Percentiles rank a stretch among this genome's conserved stretches.
Conservation (phyloP, 2,329 filamentous ascomycete species). For the Penicillium brevicompactum region DNA sequence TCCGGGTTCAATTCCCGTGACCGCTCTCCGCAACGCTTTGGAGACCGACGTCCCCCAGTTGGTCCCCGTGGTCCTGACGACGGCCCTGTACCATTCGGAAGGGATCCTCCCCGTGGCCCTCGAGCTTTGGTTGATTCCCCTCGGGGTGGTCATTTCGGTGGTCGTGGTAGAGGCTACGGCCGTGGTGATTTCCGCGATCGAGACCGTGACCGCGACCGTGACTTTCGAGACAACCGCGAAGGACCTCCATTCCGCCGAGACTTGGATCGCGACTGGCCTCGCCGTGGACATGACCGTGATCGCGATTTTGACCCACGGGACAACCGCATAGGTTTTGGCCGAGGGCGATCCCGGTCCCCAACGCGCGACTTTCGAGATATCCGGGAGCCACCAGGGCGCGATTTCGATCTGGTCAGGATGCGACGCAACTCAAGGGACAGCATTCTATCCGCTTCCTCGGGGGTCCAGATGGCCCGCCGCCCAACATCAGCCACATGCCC, state of each 20-base stretch:
- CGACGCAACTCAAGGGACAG: constrained; percentile 49
- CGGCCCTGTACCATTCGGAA: constrained; percentile 57
- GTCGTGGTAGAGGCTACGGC: constrained; percentile 49
- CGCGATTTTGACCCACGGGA: constrained; percentile 50
- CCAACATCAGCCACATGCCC: constrained; percentile 36
- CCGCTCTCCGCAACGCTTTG: constrained; percentile 70
- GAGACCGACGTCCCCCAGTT: constrained; percentile 66
- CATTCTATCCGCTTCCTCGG: constrained; percentile 39
- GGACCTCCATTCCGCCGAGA: constrained; percentile 45
- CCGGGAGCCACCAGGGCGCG: constrained; percentile 38
- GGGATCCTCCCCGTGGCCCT: constrained; percentile 79
- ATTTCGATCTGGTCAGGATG: constrained; percentile 43
- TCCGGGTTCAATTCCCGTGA: constrained; percentile 67
- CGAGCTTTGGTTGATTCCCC: constrained; percentile 74
- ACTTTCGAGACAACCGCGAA: constrained; percentile 45
- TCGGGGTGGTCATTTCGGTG: constrained; percentile 51
- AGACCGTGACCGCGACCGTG: constrained; percentile 55
- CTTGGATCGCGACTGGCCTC: constrained; percentile 48
- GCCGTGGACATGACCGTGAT: constrained; percentile 50
- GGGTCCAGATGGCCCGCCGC: constrained; percentile 39
- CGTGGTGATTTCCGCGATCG: constrained; percentile 42
- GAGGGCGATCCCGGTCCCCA: constrained; percentile 49
- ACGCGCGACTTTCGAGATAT: constrained; percentile 45
- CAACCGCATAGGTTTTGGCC: constrained; percentile 46
- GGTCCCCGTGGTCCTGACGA: constrained; percentile 58